Percentiles rank a stretch among this genome's conserved stretches.
Evolutionary conservation across 1,139 yeast genomes (phyloP).

Genomic region (Entelexis sorbosivorans): DNA sequence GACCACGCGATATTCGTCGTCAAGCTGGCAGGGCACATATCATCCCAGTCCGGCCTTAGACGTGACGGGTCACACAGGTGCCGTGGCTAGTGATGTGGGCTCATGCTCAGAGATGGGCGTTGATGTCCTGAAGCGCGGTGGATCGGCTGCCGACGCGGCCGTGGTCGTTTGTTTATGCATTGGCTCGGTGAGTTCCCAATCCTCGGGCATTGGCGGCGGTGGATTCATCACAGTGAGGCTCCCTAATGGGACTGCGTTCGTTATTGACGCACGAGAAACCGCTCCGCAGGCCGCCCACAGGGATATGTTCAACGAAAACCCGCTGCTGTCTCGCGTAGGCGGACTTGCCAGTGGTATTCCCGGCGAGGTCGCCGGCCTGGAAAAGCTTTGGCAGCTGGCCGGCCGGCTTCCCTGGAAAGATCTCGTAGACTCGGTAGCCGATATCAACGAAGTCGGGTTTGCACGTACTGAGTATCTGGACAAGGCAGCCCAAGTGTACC

Average conservation of each 20-base stretch:
- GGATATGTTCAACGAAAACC: slow-evolving; percentile 50
- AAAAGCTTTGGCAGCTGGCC: slow-evolving; percentile 46
- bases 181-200: slow-evolving; percentile 70
- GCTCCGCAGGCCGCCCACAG: slow-evolving; percentile 59
- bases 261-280: slow-evolving; percentile 78
- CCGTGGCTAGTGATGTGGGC: slow-evolving; percentile 68
- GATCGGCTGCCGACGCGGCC: slow-evolving; percentile 90
- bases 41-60: slow-evolving; percentile 19
- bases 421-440: slow-evolving; percentile 62
- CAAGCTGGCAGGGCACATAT: slow-evolving; percentile 19
- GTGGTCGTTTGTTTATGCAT: slow-evolving; percentile 81
- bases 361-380: slow-evolving; percentile 77
- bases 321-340: slow-evolving; percentile 53
- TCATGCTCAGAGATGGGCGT: slow-evolving; percentile 61
- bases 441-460: slow-evolving; percentile 61
- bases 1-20: not conserved
- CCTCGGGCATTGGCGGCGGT: slow-evolving; percentile 93
- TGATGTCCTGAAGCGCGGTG: slow-evolving; percentile 43
- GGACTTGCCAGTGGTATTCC: slow-evolving; percentile 82
- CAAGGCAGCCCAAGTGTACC: slow-evolving; percentile 6
- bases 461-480: slow-evolving; percentile 33
- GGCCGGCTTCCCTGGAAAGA: slow-evolving; percentile 65
- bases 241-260: slow-evolving; percentile 39
- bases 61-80: slow-evolving; percentile 39
- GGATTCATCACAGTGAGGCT: slow-evolving; percentile 54